phyloP scores from a whole-genome alignment of 1,284 basidiomycete genomes.

The Pascua guehoae region DNA sequence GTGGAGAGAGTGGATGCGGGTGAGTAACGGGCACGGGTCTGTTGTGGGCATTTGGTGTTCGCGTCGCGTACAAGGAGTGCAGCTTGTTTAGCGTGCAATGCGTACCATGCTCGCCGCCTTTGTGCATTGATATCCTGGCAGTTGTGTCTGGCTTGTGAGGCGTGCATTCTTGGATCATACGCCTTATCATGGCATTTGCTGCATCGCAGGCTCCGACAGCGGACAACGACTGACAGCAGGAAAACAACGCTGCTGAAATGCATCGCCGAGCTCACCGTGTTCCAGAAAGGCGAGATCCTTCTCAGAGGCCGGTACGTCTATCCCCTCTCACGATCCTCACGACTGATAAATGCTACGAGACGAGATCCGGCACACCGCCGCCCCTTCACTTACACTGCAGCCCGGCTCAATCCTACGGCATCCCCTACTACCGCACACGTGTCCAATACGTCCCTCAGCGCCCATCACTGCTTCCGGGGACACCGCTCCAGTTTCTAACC shows the following conservation, averaged over 20 bases:
- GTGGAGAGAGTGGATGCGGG: conserved; percentile 70
- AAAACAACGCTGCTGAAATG: conserved; percentile 80
- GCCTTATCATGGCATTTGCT: too few species aligned
- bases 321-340: not conserved
- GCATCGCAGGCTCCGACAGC: too few species aligned
- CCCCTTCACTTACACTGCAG: not conserved
- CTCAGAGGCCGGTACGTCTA: conserved; percentile 62
- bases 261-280: conserved; percentile 70
- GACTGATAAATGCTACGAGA: too few species aligned
- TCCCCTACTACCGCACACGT: conserved; percentile 69
- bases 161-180: too few species aligned
- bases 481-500: conserved; percentile 67
- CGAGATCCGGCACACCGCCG: not conserved
- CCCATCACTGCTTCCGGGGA: conserved; percentile 73
- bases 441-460: conserved; percentile 81
- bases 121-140: too few species aligned
- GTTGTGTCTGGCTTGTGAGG: too few species aligned
- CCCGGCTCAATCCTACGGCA: conserved; percentile 52
- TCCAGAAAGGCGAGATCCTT: conserved; percentile 60
- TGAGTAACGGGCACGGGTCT: conserved; percentile 34
- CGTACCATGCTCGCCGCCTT: too few species aligned
- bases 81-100: too few species aligned
- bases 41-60: too few species aligned
- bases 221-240: conserved; percentile 37
- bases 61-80: too few species aligned